Evolutionary conservation across 2,329 filamentous ascomycete genomes (phyloP), one percentile per base, ranked within the genome.

Genomic region (Lizonia empirigonia): DNA sequence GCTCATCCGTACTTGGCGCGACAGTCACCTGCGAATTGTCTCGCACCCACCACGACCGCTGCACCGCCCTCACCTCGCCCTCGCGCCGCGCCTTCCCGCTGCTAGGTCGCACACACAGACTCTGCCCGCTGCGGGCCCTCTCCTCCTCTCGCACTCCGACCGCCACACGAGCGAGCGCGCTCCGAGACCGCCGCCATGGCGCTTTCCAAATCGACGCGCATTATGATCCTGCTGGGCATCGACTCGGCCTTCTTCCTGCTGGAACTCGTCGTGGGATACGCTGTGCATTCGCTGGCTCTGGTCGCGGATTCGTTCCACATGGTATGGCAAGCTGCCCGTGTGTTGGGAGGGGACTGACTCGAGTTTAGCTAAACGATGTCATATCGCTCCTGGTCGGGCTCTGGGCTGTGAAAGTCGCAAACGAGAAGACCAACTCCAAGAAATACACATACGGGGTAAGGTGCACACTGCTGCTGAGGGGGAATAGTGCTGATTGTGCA

Each of bases 221-320:
- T 99, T 73, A 84, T 89, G 76, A 88, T 97, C 73, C 90, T 99
- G 82, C 85, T 99, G 72, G 88, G 79, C 58, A 96, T 99, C 69
- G 93, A 97, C 76, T 82, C 86, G 44, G 81, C 83, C 32, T 99
- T 99, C 79, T 97, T 99, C 77, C 76, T 96, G 38, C 78, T 97
- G 51, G 94, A 99, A 76, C 77, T 99, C 55, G 85, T 88, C 50
- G 85, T 88, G 55, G 82, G 94, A 55, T 90, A 96, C 79, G 79
- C 87, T 58, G 91, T 96, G 54, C 88, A 92, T 70, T 97, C 94
- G 15, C 83, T 99, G 63, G 94, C 94, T 29, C 83, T 99, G 52
- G 91, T 95, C 70, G 94, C 94, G 45, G 94, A 99, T 78, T 91
- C 94, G 53, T 99, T 99, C 75, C 94, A 99, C 77, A 99, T 99